Evolutionary conservation across 257 asterid genomes (phyloP).

Genomic region (Parsonsia alboflavescens): DNA sequence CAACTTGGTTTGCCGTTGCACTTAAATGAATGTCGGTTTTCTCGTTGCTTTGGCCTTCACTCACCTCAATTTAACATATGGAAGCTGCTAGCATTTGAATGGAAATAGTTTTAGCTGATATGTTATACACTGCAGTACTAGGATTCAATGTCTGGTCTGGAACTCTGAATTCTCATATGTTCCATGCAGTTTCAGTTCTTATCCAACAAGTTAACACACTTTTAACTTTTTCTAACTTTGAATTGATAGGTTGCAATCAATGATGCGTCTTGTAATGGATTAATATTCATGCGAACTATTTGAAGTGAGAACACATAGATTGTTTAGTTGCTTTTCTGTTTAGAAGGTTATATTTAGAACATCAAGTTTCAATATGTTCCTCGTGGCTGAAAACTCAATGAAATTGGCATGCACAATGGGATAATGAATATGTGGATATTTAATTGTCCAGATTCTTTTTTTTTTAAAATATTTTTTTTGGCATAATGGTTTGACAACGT

Average conservation of each 20-base stretch:
- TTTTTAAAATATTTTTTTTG: background rate
- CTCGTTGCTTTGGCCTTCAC: background rate
- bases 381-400: background rate
- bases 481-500: background rate
- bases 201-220: background rate
- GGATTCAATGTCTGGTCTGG: background rate
- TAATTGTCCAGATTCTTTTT: background rate
- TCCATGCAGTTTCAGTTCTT: background rate
- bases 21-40: conserved; percentile 19
- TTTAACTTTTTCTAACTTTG: background rate
- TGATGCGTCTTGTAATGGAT: background rate
- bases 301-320: background rate
- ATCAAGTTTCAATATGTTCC: background rate
- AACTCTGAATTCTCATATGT: background rate
- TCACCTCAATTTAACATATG: conserved; percentile 17
- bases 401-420: background rate
- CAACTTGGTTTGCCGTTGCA: conserved; percentile 20
- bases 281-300: background rate
- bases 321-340: background rate
- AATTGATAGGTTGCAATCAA: background rate
- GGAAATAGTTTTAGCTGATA: conserved; percentile 20
- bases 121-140: too few species aligned
- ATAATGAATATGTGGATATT: background rate
- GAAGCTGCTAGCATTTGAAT: conserved; percentile 18
- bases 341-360: background rate